A percentile compares a stretch with the other conserved stretches of the same genome.
Evolutionary conservation across 2,329 filamentous ascomycete species (phyloP).

Genomic region (Alternaria novae-zelandiae): DNA sequence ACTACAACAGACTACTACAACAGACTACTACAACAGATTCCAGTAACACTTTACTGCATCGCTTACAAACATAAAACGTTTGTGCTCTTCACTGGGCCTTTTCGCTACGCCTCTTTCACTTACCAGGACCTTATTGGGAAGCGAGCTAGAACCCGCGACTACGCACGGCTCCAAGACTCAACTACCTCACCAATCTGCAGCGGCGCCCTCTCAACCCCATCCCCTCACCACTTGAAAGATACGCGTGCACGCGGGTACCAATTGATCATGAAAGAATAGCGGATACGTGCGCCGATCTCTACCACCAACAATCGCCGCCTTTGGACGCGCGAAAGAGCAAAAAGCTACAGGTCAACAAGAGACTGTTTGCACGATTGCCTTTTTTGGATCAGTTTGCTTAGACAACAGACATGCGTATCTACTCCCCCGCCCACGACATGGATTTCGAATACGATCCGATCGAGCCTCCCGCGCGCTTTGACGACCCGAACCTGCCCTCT

Average conservation of each 20-base stretch:
- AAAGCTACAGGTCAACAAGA: not conserved
- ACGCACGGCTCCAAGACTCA: not conserved
- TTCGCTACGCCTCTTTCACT: not conserved
- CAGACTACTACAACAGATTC: too few species aligned
- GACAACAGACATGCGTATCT: not conserved
- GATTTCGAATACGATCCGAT: not conserved
- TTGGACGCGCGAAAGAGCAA: not conserved
- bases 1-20: too few species aligned
- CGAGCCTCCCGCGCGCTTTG: not conserved
- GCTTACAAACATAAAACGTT: too few species aligned
- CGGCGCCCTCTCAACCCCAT: not conserved
- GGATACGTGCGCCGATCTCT: not conserved
- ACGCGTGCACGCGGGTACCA: not conserved
- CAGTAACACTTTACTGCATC: too few species aligned
- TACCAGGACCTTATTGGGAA: not conserved
- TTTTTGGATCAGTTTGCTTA: not conserved
- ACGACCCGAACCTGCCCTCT: not conserved
- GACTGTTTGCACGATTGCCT: constrained; percentile 15
- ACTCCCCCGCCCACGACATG: not conserved
- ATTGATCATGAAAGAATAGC: not conserved
- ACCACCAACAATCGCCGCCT: not conserved
- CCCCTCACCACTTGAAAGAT: not conserved
- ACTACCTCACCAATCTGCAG: not conserved
- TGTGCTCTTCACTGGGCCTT: not conserved
- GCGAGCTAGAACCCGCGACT: not conserved